These are phyloP conservation scores for Dipteronia dyeriana DNA, from an alignment of 345 rosid genomes.

Conservation along the genomic window DNA sequence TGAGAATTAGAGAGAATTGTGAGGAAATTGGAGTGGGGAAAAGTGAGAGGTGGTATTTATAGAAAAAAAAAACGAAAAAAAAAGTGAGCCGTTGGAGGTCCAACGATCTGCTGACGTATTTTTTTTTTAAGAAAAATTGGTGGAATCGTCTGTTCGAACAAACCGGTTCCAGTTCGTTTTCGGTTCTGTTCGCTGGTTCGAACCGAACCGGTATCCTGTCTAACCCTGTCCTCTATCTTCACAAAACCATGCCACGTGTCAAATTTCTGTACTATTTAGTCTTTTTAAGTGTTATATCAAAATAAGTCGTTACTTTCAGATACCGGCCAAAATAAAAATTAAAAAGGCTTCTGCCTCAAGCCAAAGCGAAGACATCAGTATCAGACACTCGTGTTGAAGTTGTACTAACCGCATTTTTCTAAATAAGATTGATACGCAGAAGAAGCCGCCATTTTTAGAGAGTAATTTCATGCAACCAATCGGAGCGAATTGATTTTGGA, in stretches of 20 bases:
- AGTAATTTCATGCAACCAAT: constrained; percentile 9
- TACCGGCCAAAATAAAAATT: neutral
- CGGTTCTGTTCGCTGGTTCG: too few relatives aligned
- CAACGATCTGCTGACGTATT: too few relatives aligned
- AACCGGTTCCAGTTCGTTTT: too few relatives aligned
- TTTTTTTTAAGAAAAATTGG: too few relatives aligned
- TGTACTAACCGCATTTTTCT: constrained; percentile 2
- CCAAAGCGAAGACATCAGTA: neutral
- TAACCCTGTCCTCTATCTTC: too few relatives aligned
- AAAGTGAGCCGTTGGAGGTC: too few relatives aligned
- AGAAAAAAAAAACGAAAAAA: too few relatives aligned
- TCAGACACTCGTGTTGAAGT: neutral
- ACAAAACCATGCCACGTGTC: constrained; percentile 8
- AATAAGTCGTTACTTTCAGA: neutral
- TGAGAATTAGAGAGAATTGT: too few relatives aligned
- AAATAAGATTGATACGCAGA: neutral
- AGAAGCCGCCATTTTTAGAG: neutral
- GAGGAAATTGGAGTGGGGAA: too few relatives aligned
- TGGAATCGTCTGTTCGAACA: too few relatives aligned
- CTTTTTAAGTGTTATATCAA: neutral
- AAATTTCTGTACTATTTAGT: neutral
- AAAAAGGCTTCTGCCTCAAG: neutral
- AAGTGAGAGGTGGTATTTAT: too few relatives aligned
- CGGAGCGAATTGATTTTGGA: neutral
- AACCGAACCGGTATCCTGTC: too few relatives aligned